A percentile compares a stretch with the other conserved stretches of the same genome.
phyloP scores from a whole-genome alignment of 1,139 yeast species.

The Debaryomyces robertsiae region DNA sequence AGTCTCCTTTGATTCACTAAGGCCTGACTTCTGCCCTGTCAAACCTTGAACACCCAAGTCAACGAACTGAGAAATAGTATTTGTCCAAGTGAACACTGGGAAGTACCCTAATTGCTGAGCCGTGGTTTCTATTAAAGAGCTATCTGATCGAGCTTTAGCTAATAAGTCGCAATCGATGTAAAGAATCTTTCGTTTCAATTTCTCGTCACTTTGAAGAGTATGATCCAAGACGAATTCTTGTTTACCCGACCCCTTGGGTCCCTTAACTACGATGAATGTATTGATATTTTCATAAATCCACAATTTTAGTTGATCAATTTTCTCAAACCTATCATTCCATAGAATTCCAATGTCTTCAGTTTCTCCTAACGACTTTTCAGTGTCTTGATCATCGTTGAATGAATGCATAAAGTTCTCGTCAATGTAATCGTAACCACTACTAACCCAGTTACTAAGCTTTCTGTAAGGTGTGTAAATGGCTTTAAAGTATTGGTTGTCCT shows the following conservation, averaged over 20 bases:
- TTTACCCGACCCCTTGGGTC: constrained; percentile 95
- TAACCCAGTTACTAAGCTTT: constrained; percentile 27
- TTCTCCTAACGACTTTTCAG: constrained; percentile 10
- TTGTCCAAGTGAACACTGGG: constrained; percentile 94
- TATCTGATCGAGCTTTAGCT: constrained; percentile 72
- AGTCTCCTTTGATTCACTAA: constrained; percentile 81
- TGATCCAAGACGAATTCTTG: constrained; percentile 74
- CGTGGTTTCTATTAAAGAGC: constrained; percentile 63
- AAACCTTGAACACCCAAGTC: constrained; percentile 88
- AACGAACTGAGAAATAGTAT: constrained; percentile 72
- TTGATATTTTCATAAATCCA: constrained; percentile 83
- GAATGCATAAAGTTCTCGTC: constrained; percentile 23
- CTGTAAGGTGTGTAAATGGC: constrained; percentile 31
- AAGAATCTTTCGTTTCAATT: constrained; percentile 56
- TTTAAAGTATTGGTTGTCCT: constrained; percentile 33
- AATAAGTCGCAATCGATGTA: constrained; percentile 78
- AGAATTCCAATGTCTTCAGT: constrained; percentile 36
- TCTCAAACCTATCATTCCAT: constrained; percentile 74
- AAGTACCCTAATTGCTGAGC: constrained; percentile 84
- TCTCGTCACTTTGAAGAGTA: constrained; percentile 52
- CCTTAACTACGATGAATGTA: constrained; percentile 84
- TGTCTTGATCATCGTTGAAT: constrained; percentile 16
- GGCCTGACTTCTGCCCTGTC: constrained; percentile 93
- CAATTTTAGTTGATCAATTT: constrained; percentile 66
- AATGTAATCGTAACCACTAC: constrained; percentile 31